Evolutionary conservation across 441 rosid species (phyloP), one percentile per base, ranked within the genome.

Genomic region (Gossypium lobatum): DNA sequence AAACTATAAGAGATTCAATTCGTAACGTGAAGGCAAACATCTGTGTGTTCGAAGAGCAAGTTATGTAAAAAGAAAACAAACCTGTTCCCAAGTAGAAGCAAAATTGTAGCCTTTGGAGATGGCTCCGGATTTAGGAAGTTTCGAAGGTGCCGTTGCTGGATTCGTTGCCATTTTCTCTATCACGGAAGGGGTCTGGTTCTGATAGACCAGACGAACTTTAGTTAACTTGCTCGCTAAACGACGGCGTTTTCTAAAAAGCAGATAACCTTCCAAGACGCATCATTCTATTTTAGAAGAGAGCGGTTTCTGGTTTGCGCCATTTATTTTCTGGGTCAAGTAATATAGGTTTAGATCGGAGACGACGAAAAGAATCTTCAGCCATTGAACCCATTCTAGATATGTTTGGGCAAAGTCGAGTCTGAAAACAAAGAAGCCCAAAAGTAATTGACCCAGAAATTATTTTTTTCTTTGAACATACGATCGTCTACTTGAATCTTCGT

Each of bases 11-110:
- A n/a, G 39, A 20, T 37, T n/a, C 52, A 64, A 64, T 52, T 18
- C 37, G 21, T 3, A 46, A 64, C 16, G 7, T 31, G 34, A 54
- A 64, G 71, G 71, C 2, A 64, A 28, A 26, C 26, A 45, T n/a
- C 14, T 39, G 54, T 42, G 57, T 48, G 26, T 64, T 58, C 5
- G 16, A 74, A 61, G 21, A 13, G 23, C 1, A 26, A 74, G 11
- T 4, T 14, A 10, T 31, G 37, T 31, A 31, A 58, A 21, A 55
- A 71, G 55, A 59, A 17, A 61, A 64, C 37, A 59, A 34, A 94
- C 99, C 93, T 90, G 96, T 75, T 95, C 99, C 99, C 99, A 95
- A 71, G 90, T 86, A 45, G 97, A 95, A 78, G 98, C 88, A 86
- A 95, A 95, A 81, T 90, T 91, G 93, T 93, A 91, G 79, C 98